Evolutionary conservation across 2,329 filamentous ascomycete genomes (phyloP), one percentile per base, ranked within the genome.

Genomic region (Gliomastix tumulicola): DNA sequence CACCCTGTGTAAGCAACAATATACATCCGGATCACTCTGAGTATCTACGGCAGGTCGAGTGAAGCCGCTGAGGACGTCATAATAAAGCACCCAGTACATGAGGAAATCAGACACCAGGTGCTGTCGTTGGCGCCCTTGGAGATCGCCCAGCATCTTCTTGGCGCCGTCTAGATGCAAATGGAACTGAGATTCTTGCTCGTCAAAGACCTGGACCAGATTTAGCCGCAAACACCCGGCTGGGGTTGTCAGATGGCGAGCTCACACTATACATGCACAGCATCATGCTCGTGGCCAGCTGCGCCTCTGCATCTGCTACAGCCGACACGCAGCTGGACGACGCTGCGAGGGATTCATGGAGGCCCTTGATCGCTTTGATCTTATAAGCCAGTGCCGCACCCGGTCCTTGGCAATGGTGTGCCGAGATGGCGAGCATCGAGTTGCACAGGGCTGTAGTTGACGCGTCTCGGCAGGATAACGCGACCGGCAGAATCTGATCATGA

Each of bases 241-340:
- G n/a, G n/a, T n/a, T n/a, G n/a, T n/a, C n/a, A n/a, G n/a, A n/a
- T n/a, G n/a, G n/a, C n/a, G n/a, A 4, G 7, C 61, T 48, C 42
- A 68, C 66, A 46, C 65, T 68, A 40, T 69, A 68, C 13, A 70
- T 65, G 36, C 65, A 69, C 7, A 70, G 55, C 66, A 71, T 69
- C 67, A 70, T 66, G 7, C 62, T 68, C 11, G 65, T 60, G 12
- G 66, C 64, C 35, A 69, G 53, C 39, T 68, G 65, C 7, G 55
- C 56, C 34, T 62, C 55, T 7, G 53, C 58, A 13, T 21, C 16
- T 6, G 19, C 35, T 17, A 8, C 20, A 7, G 13, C 9, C 11
- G 6, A n/a, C 10, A 8, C 9, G 19, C 17, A 9, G 27, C 6
- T 21, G 18, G 17, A 22, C 4, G 21, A 27, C 3, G 11, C 13